Percentiles rank a stretch among this genome's conserved stretches.
phyloP scores from a whole-genome alignment of 2,329 filamentous ascomycete genomes.

The Seiridium cupressi region DNA sequence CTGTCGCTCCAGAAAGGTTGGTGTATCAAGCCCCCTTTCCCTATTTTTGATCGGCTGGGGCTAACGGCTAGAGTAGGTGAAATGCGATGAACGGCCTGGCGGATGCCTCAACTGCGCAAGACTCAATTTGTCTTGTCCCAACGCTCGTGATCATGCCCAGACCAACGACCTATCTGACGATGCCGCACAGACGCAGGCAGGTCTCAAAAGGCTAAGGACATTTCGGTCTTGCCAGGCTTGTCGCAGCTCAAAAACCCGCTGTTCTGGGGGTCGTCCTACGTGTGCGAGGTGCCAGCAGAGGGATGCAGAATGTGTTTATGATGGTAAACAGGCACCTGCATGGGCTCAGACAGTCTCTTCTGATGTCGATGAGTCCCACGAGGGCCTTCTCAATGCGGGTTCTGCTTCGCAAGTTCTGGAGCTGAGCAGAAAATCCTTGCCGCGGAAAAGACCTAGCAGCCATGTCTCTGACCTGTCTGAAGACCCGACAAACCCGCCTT shows the following conservation, averaged over 20 bases:
- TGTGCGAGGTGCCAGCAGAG: slow-evolving; percentile 14
- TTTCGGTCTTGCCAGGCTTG: slow-evolving; percentile 15
- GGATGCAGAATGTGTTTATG: slow-evolving; percentile 12
- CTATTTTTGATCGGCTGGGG: not conserved
- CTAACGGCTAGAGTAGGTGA: slow-evolving; percentile 4
- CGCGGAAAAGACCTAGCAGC: not conserved
- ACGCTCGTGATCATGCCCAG: not conserved
- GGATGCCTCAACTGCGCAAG: slow-evolving; percentile 12
- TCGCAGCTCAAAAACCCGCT: slow-evolving; percentile 13
- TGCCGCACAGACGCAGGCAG: slow-evolving; percentile 8
- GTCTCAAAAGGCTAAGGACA: slow-evolving; percentile 12
- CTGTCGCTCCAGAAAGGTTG: not conserved
- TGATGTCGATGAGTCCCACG: not conserved
- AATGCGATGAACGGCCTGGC: slow-evolving; percentile 12
- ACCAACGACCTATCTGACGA: not conserved
- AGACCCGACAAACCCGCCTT: not conserved
- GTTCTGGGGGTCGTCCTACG: slow-evolving; percentile 13
- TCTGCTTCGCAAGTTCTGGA: no score
- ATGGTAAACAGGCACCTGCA: slow-evolving; percentile 14
- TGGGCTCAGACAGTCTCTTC: slow-evolving; percentile 12
- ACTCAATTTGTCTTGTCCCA: slow-evolving; percentile 13
- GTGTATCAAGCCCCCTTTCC: not conserved
- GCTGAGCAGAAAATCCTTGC: no score
- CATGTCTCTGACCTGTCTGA: not conserved
- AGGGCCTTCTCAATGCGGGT: not conserved